Conservation (phyloP, 2,329 filamentous ascomycete species). For the Arthrobotrys conoides region DNA sequence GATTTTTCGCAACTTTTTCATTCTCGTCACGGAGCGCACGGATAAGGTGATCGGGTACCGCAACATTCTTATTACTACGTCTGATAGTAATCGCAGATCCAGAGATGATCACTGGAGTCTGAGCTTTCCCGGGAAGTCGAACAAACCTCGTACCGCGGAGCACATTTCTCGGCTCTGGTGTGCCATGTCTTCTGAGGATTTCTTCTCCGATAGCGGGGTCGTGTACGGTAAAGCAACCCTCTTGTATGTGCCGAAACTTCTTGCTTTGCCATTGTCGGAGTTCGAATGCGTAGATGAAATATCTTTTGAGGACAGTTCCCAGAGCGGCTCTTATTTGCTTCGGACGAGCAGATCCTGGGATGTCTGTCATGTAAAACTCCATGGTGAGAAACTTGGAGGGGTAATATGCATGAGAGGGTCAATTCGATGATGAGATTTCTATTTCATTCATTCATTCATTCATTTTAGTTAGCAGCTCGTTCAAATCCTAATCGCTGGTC, state of each 20-base stretch:
- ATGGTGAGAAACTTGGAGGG: neutral
- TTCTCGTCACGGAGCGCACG: conserved; percentile 34
- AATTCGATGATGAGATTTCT: neutral
- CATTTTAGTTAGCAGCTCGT: too few relatives aligned
- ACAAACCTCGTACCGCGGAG: neutral
- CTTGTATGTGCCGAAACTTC: neutral
- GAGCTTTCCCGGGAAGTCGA: neutral
- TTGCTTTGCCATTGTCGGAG: conserved; percentile 23
- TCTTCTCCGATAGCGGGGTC: conserved; percentile 31
- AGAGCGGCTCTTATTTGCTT: conserved; percentile 30
- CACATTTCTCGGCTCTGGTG: neutral
- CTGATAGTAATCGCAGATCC: conserved; percentile 23
- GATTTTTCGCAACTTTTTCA: conserved; percentile 7
- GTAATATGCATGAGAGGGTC: neutral
- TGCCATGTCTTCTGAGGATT: conserved; percentile 29
- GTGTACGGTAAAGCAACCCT: conserved; percentile 37
- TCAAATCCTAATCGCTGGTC: too few relatives aligned
- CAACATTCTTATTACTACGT: conserved; percentile 13
- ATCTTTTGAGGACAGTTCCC: conserved; percentile 25
- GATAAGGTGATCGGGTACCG: conserved; percentile 14
- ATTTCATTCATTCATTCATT: too few relatives aligned
- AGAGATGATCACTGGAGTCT: conserved; percentile 25
- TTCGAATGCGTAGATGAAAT: conserved; percentile 51
- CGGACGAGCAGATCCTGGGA: conserved; percentile 13
- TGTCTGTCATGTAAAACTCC: conserved; percentile 51